phyloP scores from a whole-genome alignment of 768 basidiomycete species.

The Phanerochaete sordida region DNA sequence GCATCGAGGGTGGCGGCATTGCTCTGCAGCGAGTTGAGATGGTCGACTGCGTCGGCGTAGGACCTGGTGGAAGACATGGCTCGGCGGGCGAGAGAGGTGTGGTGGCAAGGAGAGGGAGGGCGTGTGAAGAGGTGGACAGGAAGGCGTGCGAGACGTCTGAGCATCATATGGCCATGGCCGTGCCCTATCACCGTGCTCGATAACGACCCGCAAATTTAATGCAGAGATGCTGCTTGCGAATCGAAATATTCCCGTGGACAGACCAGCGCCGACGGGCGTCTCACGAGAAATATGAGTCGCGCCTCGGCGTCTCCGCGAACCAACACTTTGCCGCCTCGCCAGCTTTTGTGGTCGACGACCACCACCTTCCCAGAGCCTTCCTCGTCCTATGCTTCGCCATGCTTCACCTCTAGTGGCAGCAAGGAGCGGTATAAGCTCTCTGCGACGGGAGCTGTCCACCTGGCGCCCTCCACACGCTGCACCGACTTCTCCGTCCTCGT shows the following conservation, averaged over 20 bases:
- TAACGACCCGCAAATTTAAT: neutral
- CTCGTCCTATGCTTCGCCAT: conserved; percentile 7
- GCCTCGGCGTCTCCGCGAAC: neutral
- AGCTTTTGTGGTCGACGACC: neutral
- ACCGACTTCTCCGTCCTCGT: no score
- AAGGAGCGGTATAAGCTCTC: neutral
- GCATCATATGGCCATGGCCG: conserved; percentile 3
- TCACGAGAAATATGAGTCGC: neutral
- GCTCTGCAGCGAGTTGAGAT: conserved; percentile 79
- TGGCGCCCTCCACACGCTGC: neutral
- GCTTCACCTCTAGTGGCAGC: neutral
- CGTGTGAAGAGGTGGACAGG: no score
- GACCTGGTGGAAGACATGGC: conserved; percentile 56
- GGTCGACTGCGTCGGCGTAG: conserved; percentile 71
- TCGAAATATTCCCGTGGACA: neutral
- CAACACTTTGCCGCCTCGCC: neutral
- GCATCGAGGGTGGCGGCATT: conserved; percentile 93
- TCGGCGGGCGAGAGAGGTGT: conserved; percentile 15
- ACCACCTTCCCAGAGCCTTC: neutral
- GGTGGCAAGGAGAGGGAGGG: neutral
- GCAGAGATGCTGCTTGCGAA: neutral
- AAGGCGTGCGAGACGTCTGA: neutral
- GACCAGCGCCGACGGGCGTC: neutral
- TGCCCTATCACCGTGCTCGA: neutral
- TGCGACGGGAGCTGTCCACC: neutral